These are phyloP conservation scores for Skeletonema tropicum DNA, from an alignment of 108 stramenopile genomes.

Conservation along the genomic window DNA sequence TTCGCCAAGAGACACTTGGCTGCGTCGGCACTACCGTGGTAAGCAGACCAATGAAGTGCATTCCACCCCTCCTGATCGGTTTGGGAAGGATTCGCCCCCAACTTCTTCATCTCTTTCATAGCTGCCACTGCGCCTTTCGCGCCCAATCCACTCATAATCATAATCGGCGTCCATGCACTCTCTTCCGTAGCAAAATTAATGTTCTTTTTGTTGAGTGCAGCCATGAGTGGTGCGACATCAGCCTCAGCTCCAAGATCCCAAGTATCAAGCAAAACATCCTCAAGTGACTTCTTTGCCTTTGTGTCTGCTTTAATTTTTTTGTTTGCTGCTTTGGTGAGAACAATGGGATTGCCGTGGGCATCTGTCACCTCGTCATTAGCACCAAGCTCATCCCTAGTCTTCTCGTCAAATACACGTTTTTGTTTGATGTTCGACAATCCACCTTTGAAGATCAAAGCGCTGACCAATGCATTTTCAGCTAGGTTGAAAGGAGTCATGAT, in stretches of 20 bases:
- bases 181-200: slow-evolving; percentile 78
- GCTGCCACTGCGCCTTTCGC: slow-evolving; percentile 55
- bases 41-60: slow-evolving; percentile 86
- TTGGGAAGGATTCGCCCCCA: slow-evolving; percentile 78
- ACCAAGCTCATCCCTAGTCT: slow-evolving; percentile 61
- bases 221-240: slow-evolving; percentile 68
- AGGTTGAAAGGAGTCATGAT: slow-evolving; percentile 87
- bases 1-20: slow-evolving; percentile 61
- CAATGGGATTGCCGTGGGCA: slow-evolving; percentile 61
- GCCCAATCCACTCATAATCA: slow-evolving; percentile 81
- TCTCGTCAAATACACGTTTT: slow-evolving; percentile 80
- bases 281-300: slow-evolving; percentile 45
- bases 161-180: slow-evolving; percentile 85
- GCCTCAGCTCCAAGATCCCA: slow-evolving; percentile 88
- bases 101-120: slow-evolving; percentile 59
- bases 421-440: slow-evolving; percentile 44
- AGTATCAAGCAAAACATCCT: slow-evolving; percentile 82
- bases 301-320: not conserved
- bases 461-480: slow-evolving; percentile 71
- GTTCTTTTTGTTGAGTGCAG: slow-evolving; percentile 65
- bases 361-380: slow-evolving; percentile 73
- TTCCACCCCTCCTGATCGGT: slow-evolving; percentile 88
- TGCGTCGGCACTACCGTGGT: slow-evolving; percentile 76
- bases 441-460: slow-evolving; percentile 63
- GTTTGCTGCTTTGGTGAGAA: slow-evolving; percentile 27